Evolutionary conservation across 495 filamentous ascomycete species (phyloP), one percentile per base, ranked within the genome.

Genomic region (Penicillium samsonianum): DNA sequence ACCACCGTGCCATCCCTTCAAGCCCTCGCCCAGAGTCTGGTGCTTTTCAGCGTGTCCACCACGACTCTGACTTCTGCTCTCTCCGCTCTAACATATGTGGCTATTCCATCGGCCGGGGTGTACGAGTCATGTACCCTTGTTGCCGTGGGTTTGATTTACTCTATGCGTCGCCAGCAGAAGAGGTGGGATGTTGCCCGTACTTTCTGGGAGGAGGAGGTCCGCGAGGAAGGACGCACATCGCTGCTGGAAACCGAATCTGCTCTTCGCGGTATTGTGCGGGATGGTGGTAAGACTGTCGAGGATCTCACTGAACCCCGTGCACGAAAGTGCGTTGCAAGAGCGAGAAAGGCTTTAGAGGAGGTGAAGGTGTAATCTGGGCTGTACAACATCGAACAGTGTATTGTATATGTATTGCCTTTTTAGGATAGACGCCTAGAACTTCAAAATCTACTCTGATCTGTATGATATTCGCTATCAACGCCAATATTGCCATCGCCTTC

Each of bases 71-170:
- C 84, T 10, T 81, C 82, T 5, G 82, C 82, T 3, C 79, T 96
- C 14, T 85, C 84, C 0, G 84, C 78, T 0, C 81, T 93, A 10
- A 76, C 88, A 5, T 93, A 90, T 61, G 64, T 91, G 37, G 87
- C 87, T 16, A 59, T 82, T 5, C 71, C 81, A 0, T 70, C 77
- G 0, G 72, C 81, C 1, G 73, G 75, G 0, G 58, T 89, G 0
- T 95, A 95, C 66, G 90, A 93, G 70, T 86, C 88, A 12, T 84
- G 88, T 30, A 89, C 87, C 14, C 75, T 96, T n/a, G 90, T 85
- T 0, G 91, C 90, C 3, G 68, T 95, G 6, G 92, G 91, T 8
- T 63, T 90, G 6, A 85, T 89, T 5, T 89, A 86, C 77, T 86
- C 87, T 53, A 65, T 92, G 59, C 74, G 86, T 22, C 77, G 87